phyloP scores from a whole-genome alignment of 1,284 basidiomycete genomes.

The Dichomitus squalens region DNA sequence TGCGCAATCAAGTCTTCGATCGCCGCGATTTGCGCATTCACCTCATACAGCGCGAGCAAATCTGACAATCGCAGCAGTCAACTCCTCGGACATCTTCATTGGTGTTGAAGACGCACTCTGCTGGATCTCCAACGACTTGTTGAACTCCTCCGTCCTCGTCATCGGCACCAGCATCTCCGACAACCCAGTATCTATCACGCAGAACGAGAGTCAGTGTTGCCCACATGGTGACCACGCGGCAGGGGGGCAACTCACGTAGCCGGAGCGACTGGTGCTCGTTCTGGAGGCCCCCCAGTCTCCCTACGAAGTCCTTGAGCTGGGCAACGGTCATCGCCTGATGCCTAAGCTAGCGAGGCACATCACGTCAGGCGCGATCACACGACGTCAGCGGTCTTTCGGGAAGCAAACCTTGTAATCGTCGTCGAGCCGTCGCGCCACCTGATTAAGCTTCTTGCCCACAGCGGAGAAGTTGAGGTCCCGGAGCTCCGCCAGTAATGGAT shows the following conservation, averaged over 20 bases:
- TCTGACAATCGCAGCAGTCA: conserved; percentile 50
- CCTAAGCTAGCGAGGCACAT: conserved; percentile 48
- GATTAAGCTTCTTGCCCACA: conserved; percentile 86
- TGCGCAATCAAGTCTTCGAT: conserved; percentile 90
- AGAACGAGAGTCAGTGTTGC: not conserved
- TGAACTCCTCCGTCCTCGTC: conserved; percentile 90
- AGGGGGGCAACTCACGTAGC: conserved; percentile 63
- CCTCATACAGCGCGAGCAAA: conserved; percentile 88
- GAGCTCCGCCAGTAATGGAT: conserved; percentile 84
- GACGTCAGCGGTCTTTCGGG: not conserved
- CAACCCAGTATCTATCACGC: conserved; percentile 79
- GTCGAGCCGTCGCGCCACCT: conserved; percentile 83
- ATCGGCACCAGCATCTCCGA: conserved; percentile 89
- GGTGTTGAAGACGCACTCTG: conserved; percentile 68
- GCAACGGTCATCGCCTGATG: conserved; percentile 89
- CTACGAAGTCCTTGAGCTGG: conserved; percentile 94
- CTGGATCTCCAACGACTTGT: conserved; percentile 92
- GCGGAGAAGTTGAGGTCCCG: conserved; percentile 93
- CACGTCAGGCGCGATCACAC: conserved; percentile 19
- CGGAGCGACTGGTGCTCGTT: conserved; percentile 88
- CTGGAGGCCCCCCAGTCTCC: conserved; percentile 90
- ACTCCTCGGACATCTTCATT: not conserved
- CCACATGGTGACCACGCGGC: conserved; percentile 3
- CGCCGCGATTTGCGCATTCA: conserved; percentile 71
- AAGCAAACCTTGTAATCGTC: conserved; percentile 82